Conservation (phyloP, 306 rosid species). For the Trifolium subterraneum region DNA sequence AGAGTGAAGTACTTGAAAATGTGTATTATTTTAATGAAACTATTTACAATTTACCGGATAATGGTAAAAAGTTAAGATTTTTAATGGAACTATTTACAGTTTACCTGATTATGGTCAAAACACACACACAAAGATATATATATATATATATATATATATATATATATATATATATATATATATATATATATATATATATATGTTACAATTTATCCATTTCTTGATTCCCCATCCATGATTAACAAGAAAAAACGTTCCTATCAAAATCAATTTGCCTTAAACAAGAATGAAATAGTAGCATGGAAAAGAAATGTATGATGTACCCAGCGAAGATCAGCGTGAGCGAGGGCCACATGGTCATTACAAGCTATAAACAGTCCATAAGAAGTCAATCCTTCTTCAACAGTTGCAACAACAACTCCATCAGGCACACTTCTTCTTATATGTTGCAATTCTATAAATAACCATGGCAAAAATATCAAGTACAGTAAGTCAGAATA, state of each 20-base stretch:
- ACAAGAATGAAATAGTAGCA: neutral
- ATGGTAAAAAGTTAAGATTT: neutral
- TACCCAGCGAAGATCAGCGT: neutral
- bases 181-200: too few relatives aligned
- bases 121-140: too few relatives aligned
- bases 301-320: neutral
- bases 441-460: neutral
- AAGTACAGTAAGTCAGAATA: constrained; percentile 17
- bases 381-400: neutral
- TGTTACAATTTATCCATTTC: too few relatives aligned
- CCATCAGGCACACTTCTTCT: neutral
- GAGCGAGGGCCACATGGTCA: neutral
- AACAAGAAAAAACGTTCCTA: too few relatives aligned
- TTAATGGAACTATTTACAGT: too few relatives aligned
- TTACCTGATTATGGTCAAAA: neutral
- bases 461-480: constrained; percentile 16
- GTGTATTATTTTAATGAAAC: too few relatives aligned
- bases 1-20: too few relatives aligned
- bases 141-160: too few relatives aligned
- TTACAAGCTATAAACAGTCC: neutral
- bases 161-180: too few relatives aligned
- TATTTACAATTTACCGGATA: too few relatives aligned
- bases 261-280: neutral
- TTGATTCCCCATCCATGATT: too few relatives aligned
- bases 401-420: neutral